Percentiles rank a stretch among this genome's conserved stretches.
phyloP scores from a whole-genome alignment of 2,329 filamentous ascomycete species.

The Fusarium sulawesiense region DNA sequence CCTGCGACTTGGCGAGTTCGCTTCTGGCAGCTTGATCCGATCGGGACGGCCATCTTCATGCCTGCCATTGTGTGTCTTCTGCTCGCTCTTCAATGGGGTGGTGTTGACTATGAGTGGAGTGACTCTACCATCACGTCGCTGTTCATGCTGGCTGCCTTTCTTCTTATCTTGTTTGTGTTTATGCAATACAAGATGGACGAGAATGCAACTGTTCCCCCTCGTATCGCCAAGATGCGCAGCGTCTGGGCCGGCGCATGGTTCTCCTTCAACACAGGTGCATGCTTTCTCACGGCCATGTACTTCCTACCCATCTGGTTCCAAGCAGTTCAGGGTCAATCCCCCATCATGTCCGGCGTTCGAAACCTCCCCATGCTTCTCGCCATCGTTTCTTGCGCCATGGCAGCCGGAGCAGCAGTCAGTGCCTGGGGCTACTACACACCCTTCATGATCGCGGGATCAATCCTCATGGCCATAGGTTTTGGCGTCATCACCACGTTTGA shows the following conservation, averaged over 20 bases:
- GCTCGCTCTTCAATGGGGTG: constrained; percentile 64
- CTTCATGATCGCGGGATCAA: constrained; percentile 54
- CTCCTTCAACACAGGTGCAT: constrained; percentile 54
- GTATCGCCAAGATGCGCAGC: constrained; percentile 55
- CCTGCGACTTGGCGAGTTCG: constrained; percentile 42
- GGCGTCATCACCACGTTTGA: constrained; percentile 58
- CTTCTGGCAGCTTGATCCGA: constrained; percentile 46
- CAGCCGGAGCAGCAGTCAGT: constrained; percentile 52
- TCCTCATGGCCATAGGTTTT: constrained; percentile 52
- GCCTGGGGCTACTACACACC: constrained; percentile 58
- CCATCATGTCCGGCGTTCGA: constrained; percentile 55
- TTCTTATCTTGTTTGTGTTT: constrained; percentile 52
- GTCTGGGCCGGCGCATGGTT: constrained; percentile 53
- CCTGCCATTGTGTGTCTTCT: constrained; percentile 59
- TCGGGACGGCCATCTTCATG: constrained; percentile 50
- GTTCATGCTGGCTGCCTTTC: constrained; percentile 48
- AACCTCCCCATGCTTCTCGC: constrained; percentile 56
- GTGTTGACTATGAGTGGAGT: constrained; percentile 50
- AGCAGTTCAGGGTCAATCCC: constrained; percentile 55
- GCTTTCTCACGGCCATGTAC: constrained; percentile 50
- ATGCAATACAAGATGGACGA: constrained; percentile 55
- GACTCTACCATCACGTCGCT: constrained; percentile 44
- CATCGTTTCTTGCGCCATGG: constrained; percentile 51
- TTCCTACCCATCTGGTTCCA: constrained; percentile 61
- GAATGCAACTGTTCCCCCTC: constrained; percentile 57